A percentile compares a stretch with the other conserved stretches of the same genome.
Evolutionary conservation across 2,329 filamentous ascomycete genomes (phyloP).

Genomic region (Diaporthe humulicola): DNA sequence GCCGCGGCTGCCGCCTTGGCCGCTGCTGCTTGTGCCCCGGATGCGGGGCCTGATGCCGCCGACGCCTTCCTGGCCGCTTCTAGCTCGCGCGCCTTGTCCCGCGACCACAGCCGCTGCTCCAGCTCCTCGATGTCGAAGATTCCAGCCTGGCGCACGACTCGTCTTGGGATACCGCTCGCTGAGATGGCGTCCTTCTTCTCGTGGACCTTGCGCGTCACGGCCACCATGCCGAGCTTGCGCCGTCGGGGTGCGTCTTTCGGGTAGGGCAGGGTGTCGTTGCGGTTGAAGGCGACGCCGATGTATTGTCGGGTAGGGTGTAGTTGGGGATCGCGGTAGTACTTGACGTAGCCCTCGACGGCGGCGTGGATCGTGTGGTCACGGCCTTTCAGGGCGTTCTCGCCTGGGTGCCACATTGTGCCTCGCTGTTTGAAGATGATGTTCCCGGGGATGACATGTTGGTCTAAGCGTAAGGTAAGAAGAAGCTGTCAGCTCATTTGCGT

Average conservation of each 20-base stretch:
- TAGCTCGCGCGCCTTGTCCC: slow-evolving; percentile 40
- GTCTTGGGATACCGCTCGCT: slow-evolving; percentile 50
- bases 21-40: slow-evolving; percentile 19
- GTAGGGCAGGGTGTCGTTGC: slow-evolving; percentile 83
- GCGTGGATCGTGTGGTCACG: slow-evolving; percentile 97
- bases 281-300: slow-evolving; percentile 92
- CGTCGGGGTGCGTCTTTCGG: slow-evolving; percentile 79
- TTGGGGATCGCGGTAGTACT: slow-evolving; percentile 92
- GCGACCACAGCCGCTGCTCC: slow-evolving; percentile 38
- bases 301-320: slow-evolving; percentile 90
- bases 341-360: slow-evolving; percentile 87
- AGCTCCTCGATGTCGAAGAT: slow-evolving; percentile 33
- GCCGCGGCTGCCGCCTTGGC: slow-evolving; percentile 6
- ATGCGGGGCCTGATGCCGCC: slow-evolving; percentile 25
- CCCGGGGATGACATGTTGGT: slow-evolving; percentile 93
- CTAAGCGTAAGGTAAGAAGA: slow-evolving; percentile 57
- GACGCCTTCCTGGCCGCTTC: slow-evolving; percentile 37
- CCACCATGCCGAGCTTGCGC: slow-evolving; percentile 81
- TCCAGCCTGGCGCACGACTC: slow-evolving; percentile 48
- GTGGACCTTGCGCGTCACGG: slow-evolving; percentile 53
- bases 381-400: slow-evolving; percentile 95
- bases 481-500: slow-evolving; percentile 3
- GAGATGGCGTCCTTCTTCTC: slow-evolving; percentile 50
- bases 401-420: slow-evolving; percentile 93
- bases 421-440: slow-evolving; percentile 99